Evolutionary conservation across 2,329 filamentous ascomycete genomes (phyloP).

Genomic region (Colletotrichum graminicola): DNA sequence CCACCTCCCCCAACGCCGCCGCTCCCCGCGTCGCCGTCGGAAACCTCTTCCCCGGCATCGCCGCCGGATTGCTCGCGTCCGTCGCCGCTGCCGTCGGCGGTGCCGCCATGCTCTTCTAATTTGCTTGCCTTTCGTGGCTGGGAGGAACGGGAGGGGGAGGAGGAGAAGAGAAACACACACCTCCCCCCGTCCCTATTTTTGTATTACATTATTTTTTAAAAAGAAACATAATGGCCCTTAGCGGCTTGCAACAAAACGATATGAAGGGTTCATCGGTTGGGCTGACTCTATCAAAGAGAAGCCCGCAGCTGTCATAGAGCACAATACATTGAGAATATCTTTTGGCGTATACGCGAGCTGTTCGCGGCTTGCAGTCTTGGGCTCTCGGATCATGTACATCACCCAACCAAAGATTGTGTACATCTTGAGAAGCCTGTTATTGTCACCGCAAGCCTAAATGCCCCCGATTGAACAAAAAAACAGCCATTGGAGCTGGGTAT

Average conservation of each 20-base stretch:
- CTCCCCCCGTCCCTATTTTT: no score
- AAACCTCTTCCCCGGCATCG: constrained; percentile 9
- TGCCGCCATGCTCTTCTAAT: constrained; percentile 37
- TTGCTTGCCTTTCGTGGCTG: neutral
- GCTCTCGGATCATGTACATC: neutral
- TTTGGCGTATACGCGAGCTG: neutral
- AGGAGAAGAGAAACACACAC: no score
- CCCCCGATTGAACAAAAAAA: no score
- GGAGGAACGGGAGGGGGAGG: no score
- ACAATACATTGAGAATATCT: neutral
- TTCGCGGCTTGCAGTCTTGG: no score
- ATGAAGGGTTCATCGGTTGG: neutral
- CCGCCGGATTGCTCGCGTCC: constrained; percentile 12
- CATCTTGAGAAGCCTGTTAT: no score
- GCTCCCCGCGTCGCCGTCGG: neutral
- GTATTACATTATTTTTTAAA: neutral
- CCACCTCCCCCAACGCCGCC: constrained; percentile 27
- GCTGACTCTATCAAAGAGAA: neutral
- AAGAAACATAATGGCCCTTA: no score
- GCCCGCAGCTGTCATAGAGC: neutral
- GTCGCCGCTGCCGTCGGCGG: constrained; percentile 37
- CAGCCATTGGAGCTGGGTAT: neutral
- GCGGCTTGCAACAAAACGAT: neutral
- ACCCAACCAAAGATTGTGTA: neutral
- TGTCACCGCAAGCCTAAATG: neutral